phyloP scores from a whole-genome alignment of 371 early-diverging fungal genomes.

The Fennellomyces sp. region DNA sequence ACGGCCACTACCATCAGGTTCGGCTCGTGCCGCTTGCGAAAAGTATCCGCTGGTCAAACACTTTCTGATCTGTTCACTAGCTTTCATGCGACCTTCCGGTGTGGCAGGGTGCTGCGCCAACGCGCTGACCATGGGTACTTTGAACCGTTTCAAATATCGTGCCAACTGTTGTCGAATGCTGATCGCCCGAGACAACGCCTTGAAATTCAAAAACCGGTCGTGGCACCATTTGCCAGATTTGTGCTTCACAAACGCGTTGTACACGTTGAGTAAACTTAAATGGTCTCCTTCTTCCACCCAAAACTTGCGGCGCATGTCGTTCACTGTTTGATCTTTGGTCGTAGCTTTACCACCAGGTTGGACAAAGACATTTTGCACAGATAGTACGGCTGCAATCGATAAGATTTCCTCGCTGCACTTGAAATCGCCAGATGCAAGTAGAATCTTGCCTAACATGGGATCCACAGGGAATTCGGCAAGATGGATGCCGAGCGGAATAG shows the following conservation, averaged over 20 bases:
- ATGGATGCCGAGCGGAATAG: slow-evolving; percentile 77
- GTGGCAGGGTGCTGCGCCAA: slow-evolving; percentile 31
- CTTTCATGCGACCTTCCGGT: slow-evolving; percentile 31
- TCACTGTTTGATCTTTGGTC: slow-evolving; percentile 45
- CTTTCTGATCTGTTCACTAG: slow-evolving; percentile 58
- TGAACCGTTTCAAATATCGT: slow-evolving; percentile 64
- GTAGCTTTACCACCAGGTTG: slow-evolving; percentile 46
- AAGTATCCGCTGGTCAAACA: slow-evolving; percentile 81
- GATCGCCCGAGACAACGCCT: slow-evolving; percentile 69
- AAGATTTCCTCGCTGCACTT: slow-evolving; percentile 80
- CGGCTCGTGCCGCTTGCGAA: slow-evolving; percentile 71
- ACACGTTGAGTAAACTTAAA: slow-evolving; percentile 79
- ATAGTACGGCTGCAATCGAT: slow-evolving; percentile 83
- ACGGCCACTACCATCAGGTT: slow-evolving; percentile 63
- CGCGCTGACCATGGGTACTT: slow-evolving; percentile 49
- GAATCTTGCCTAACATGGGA: slow-evolving; percentile 74
- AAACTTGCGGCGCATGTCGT: slow-evolving; percentile 71
- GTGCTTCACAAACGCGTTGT: slow-evolving; percentile 71
- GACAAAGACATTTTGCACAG: slow-evolving; percentile 78
- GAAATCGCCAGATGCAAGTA: slow-evolving; percentile 67
- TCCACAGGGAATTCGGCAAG: slow-evolving; percentile 85
- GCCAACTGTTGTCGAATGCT: slow-evolving; percentile 72
- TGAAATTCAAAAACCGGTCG: slow-evolving; percentile 72
- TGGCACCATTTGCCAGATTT: slow-evolving; percentile 79
- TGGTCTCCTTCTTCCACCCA: slow-evolving; percentile 87